Evolutionary conservation across 2,329 filamentous ascomycete species (phyloP), one percentile per base, ranked within the genome.

Genomic region (Penicillium brevicompactum): DNA sequence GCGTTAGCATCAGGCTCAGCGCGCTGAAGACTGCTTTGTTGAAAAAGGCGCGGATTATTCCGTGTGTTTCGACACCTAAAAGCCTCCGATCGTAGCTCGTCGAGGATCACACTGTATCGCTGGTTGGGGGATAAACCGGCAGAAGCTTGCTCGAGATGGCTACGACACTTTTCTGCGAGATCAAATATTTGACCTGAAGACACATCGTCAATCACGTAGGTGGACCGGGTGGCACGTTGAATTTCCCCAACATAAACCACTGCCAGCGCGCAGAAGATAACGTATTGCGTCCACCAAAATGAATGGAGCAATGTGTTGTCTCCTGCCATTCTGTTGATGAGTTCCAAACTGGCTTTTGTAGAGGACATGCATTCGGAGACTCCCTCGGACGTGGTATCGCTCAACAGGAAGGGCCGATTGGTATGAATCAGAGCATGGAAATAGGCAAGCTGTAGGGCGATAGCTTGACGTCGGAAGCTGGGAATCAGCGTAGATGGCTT

Each of bases 221-320:
- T 37, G 34, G 59, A 55, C 11, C 58, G 52, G 1, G 64, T 61
- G 27, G 60, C 63, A 34, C 65, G 74, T 60, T 82, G 80, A 14
- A 84, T 83, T 43, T 80, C 72, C 72, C 80, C 82, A 2, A 84
- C 77, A 53, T 84, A 84, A 0, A 82, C 69, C 4, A 84, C 79
- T 0, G 80, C 79, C 0, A 84, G 71, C 1, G 82, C 80, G 58
- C 80, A 83, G 53, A 84, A 83, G 0, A 79, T 77, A 4, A 67
- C 58, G 40, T 70, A 70, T 27, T 64, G 64, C 10, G 64, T 68
- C 53, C 66, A 68, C 67, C 67, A 70, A 46, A 69, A 69, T 4
- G 56, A 54, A 42, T 66, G 61, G 44, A 66, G 63, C 14, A 68
- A 41, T 0, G 52, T 58, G 2, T 27, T 60, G n/a, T 65, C 56